Percentiles rank a stretch among this genome's conserved stretches.
phyloP scores from a whole-genome alignment of 2,329 filamentous ascomycete genomes.

The Hypoxylon sp. region DNA sequence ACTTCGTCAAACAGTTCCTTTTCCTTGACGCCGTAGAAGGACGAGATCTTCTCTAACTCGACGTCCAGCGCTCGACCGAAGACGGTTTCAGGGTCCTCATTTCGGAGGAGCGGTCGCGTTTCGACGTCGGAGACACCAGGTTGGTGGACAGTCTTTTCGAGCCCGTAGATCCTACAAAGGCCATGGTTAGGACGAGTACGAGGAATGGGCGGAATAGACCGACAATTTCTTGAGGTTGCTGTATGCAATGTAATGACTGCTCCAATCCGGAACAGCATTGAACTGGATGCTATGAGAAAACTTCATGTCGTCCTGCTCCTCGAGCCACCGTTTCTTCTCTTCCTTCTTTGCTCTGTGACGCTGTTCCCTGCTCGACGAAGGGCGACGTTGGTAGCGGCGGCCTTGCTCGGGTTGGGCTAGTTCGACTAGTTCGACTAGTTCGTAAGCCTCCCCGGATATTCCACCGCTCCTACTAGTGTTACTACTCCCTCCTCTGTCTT shows the following conservation, averaged over 20 bases:
- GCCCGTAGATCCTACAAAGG: conserved; percentile 85
- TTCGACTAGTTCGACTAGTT: conserved; percentile 47
- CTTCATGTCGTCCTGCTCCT: conserved; percentile 92
- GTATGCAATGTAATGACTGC: conserved; percentile 96
- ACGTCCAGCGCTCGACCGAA: conserved; percentile 86
- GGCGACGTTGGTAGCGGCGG: neutral
- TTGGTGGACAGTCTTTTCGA: conserved; percentile 86
- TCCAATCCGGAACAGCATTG: conserved; percentile 99
- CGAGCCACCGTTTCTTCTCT: conserved; percentile 77
- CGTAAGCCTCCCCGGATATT: conserved; percentile 39
- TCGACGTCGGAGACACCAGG: conserved; percentile 77
- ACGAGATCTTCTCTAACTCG: conserved; percentile 93
- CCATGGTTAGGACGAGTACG: neutral
- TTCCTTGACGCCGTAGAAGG: conserved; percentile 92
- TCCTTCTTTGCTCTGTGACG: conserved; percentile 61
- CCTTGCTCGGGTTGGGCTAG: conserved; percentile 51
- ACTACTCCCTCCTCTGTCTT: conserved; percentile 49
- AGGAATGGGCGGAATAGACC: conserved; percentile 53
- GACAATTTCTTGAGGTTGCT: conserved; percentile 99
- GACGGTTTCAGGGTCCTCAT: conserved; percentile 80
- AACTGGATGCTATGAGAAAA: conserved; percentile 99
- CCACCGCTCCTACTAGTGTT: neutral
- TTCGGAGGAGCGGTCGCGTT: conserved; percentile 82
- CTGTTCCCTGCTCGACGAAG: conserved; percentile 48
- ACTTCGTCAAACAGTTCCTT: conserved; percentile 86